A percentile compares a stretch with the other conserved stretches of the same genome.
These are phyloP conservation scores for Ustilago nuda DNA, from an alignment of 1,284 basidiomycete genomes.

Conservation along the genomic window DNA sequence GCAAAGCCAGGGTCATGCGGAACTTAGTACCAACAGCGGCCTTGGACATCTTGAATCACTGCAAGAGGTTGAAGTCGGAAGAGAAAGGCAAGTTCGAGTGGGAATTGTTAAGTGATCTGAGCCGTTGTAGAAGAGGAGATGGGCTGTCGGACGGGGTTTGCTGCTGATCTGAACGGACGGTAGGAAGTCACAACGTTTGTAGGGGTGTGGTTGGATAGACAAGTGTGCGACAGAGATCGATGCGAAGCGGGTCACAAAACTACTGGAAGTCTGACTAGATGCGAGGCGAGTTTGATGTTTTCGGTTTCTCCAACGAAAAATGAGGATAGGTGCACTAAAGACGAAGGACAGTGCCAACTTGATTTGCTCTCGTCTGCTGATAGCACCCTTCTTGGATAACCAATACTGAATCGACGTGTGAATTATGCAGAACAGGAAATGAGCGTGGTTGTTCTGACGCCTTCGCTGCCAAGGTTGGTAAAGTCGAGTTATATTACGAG, in stretches of 20 bases:
- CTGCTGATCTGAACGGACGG: slow-evolving; percentile 16
- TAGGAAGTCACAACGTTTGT: not conserved
- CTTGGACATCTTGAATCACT: slow-evolving; percentile 66
- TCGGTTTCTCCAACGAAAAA: too few species aligned
- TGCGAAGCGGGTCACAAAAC: too few species aligned
- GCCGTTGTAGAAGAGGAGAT: not conserved
- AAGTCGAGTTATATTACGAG: not conserved
- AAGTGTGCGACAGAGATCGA: not conserved
- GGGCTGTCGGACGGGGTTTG: slow-evolving; percentile 1
- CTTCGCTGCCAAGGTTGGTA: not conserved
- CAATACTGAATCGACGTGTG: too few species aligned
- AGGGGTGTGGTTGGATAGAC: not conserved
- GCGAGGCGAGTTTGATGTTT: too few species aligned
- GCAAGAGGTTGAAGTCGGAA: slow-evolving; percentile 2
- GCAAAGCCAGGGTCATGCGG: slow-evolving; percentile 81
- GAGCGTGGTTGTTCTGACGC: not conserved
- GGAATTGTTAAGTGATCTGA: slow-evolving; percentile 23
- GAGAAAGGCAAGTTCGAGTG: not conserved
- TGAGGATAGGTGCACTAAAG: too few species aligned
- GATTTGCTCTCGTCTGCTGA: too few species aligned
- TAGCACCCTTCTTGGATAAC: too few species aligned
- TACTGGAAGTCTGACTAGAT: too few species aligned
- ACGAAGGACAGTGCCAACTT: too few species aligned
- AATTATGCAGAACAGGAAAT: not conserved
- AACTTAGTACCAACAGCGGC: slow-evolving; percentile 87